Base-by-base conservation (phyloP, 768 basidiomycete species). In the Xerocomus potaroensis region DNA sequence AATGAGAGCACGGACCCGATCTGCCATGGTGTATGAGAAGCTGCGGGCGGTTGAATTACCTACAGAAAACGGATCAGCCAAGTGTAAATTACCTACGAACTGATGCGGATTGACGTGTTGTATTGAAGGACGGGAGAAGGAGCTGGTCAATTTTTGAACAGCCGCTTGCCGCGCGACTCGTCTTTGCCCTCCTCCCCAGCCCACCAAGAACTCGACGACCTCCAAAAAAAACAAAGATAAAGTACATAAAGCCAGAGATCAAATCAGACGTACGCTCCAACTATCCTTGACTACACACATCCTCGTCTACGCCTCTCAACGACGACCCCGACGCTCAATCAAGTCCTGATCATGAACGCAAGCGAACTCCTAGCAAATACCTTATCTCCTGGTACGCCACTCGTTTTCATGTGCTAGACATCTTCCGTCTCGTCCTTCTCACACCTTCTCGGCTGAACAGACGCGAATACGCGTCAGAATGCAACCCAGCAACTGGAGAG, bases 361-460 rank as follows among this genome's bases (percentile, higher is more conserved):
- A 84, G 81, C 47, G 83, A 90, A 68, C 83, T 97, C 50, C 83
- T 98, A 62, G 81, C 87, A 57, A 92, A 95, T 73, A 85, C 94
- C 61, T 84, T 97, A 58, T 94, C 91, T 50, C 75, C 89, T 37
- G 89, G 92, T 92, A 62, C 60, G 82, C 69, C 68, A 57, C 63
- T 54, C 52, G 41, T 55, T 49, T 27, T 5, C 50, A 49, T 45
- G 29, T 48, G 49, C 57, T 59, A 50, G 62, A 67, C 70, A 61
- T 65, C 56, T 50, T 51, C 59, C 68, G 65, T 68, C 60, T 68
- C 51, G 57, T 47, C 35, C 38, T 46, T 21, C 53, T 50, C 44
- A 50, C 55, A 56, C 57, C 60, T 34, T 53, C 41, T 47, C 50
- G 48, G 45, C 31, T 57, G 46, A 49, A 33, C 62, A 96, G 94